A percentile compares a stretch with the other conserved stretches of the same genome.
These are phyloP conservation scores for Elasticomyces elasticus DNA, from an alignment of 495 filamentous ascomycete species.

Conservation along the genomic window DNA sequence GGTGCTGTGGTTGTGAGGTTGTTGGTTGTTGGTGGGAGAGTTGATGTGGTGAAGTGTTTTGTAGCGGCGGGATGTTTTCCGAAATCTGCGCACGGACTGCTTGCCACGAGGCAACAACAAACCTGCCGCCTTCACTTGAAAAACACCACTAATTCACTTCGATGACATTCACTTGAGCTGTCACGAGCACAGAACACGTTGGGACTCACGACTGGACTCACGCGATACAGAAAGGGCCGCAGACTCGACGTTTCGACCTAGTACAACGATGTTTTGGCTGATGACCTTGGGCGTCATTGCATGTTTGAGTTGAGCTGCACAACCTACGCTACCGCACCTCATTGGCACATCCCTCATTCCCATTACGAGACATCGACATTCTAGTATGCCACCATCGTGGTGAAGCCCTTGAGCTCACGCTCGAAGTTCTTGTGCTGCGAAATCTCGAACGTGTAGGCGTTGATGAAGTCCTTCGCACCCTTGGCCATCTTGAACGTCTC, in stretches of 20 bases:
- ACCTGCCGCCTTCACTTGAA: too few species aligned
- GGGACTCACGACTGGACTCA: too few species aligned
- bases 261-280: too few species aligned
- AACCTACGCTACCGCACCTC: too few species aligned
- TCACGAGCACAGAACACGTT: too few species aligned
- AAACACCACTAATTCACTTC: too few species aligned
- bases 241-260: too few species aligned
- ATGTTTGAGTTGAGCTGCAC: too few species aligned
- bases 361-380: background rate
- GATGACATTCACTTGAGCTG: too few species aligned
- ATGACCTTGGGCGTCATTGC: too few species aligned
- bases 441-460: constrained; percentile 56
- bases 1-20: background rate
- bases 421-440: constrained; percentile 61
- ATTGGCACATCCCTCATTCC: background rate
- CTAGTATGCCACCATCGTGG: constrained; percentile 30
- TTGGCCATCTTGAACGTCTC: constrained; percentile 49
- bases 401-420: constrained; percentile 60
- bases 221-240: too few species aligned
- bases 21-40: background rate
- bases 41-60: constrained; percentile 1
- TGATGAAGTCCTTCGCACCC: constrained; percentile 52
- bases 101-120: background rate
- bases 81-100: background rate
- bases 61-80: constrained; percentile 4